A percentile compares a stretch with the other conserved stretches of the same genome.
These are phyloP conservation scores for Pulicaria dysenterica DNA, from an alignment of 129 eudicot genomes.

Conservation along the genomic window DNA sequence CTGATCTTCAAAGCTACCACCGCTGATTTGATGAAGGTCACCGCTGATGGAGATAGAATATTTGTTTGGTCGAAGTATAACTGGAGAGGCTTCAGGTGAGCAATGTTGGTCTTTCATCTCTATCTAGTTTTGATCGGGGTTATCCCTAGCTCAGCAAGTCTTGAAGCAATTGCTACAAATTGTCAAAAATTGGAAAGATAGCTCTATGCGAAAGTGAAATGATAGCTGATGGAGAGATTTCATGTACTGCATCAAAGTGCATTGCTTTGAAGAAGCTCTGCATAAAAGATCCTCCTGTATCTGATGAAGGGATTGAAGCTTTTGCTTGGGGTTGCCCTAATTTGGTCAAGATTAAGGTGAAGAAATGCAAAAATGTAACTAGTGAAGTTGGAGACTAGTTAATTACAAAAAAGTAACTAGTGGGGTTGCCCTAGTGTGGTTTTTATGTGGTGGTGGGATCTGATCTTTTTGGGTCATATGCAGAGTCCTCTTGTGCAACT, in stretches of 20 bases:
- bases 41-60: too few relatives aligned
- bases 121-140: slow-evolving; percentile 45
- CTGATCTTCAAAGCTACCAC: too few relatives aligned
- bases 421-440: too few relatives aligned
- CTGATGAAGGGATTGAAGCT: slow-evolving; percentile 41
- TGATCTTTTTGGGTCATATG: slow-evolving; percentile 92
- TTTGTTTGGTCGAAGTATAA: slow-evolving; percentile 40
- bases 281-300: slow-evolving; percentile 30
- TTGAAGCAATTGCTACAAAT: slow-evolving; percentile 41
- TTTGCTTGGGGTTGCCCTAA: slow-evolving; percentile 40
- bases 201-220: slow-evolving; percentile 49
- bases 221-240: slow-evolving; percentile 39
- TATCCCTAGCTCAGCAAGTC: slow-evolving; percentile 24
- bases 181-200: slow-evolving; percentile 37
- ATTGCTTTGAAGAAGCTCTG: slow-evolving; percentile 31
- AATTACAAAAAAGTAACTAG: too few relatives aligned
- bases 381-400: slow-evolving; percentile 60
- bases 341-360: slow-evolving; percentile 35
- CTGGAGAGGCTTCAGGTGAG: slow-evolving; percentile 44
- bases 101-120: slow-evolving; percentile 34
- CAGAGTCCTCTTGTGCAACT: slow-evolving; percentile 88
- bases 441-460: too few relatives aligned
- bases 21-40: too few relatives aligned
- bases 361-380: slow-evolving; percentile 66
- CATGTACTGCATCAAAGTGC: slow-evolving; percentile 45